Base-by-base conservation (phyloP, 768 basidiomycete species). In the Mycena maculata region DNA sequence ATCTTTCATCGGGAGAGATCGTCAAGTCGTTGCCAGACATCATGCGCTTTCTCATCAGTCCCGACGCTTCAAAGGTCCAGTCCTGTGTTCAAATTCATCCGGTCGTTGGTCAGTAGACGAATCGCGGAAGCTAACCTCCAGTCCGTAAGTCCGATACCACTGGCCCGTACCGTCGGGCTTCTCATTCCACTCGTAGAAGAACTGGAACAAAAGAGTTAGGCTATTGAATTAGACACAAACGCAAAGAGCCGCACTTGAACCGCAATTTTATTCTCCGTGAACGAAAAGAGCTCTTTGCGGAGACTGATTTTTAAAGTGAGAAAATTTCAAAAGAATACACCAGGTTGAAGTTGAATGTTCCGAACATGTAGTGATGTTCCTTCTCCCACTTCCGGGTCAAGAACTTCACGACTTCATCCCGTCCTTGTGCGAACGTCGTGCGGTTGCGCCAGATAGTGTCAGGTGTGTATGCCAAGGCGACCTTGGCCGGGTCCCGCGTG, bases 391-490 rank as follows among this genome's bases (percentile, higher is more conserved):
- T 89, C 63, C 77, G 75, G 20, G 75, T 79, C 44, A 88, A 71
- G 76, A 88, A 87, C 48, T 72, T 65, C 62, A 81, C 79, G 53
- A 88, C 82, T 53, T 81, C 80, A 7, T 77, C 78, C 27, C 78
- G 77, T 0, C 87, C 87, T 36, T 66, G 61, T 65, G 85, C 70
- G 74, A 89, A 89, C 20, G 74, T 62, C 72, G 83, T 84, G 36
- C 88, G 79, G 76, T 89, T 89, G 25, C 88, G 77, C 88, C 87
- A 88, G 71, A 84, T 76, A 6, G 82, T 83, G 71, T 86, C 83
- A 31, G 80, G 76, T 0, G 87, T 87, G 75, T 88, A 88, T 0
- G 83, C 87, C 1, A 80, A 76, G 0, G 82, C 76, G 59, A 87
- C 80, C 54, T 77, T 75, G 22, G 73, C 63, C 1, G 81, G 78